Evolutionary conservation across 495 filamentous ascomycete genomes (phyloP), one percentile per base, ranked within the genome.

Genomic region (Durotheca rogersii): DNA sequence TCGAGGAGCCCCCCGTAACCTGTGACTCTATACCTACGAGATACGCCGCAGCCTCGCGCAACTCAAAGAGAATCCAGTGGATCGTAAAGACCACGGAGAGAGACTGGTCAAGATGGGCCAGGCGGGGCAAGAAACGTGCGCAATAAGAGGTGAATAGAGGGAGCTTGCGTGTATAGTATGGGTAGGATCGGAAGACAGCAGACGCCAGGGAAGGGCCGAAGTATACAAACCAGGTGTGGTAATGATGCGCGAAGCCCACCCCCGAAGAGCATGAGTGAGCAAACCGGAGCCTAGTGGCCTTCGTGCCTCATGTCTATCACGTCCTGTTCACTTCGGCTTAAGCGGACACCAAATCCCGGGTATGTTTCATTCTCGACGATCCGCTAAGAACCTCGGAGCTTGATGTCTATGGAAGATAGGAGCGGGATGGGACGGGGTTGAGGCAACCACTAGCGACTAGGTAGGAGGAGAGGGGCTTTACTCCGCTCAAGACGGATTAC

Each of bases 341-440:
- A 25, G 37, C 7, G 15, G 39, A 21, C 29, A 23, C 15, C 6
- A 27, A 29, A 42, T 19, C 35, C 30, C 31, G 38, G 19, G 33
- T 14, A 25, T 18, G 18, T 25, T 14, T 20, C 29, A 34, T n/a
- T 23, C 18, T 34, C n/a, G 16, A 21, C n/a, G n/a, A n/a, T n/a
- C n/a, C n/a, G 9, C 33, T 17, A 56, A 25, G 47, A 9, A 42
- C 23, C 23, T 9, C 34, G 18, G 15, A 16, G 21, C 20, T 23
- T 44, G n/a, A 23, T 10, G 43, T 40, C 41, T 1, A 15, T 37
- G 2, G 42, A 31, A 12, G 39, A 32, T 6, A 10, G 33, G 35
- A 6, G 12, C 17, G 33, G 23, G 10, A 35, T 41, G 50, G 49
- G 49, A 53, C 41, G 56, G 10, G 37, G 46, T 19, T 6, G 47